Conservation (phyloP, 1,284 basidiomycete genomes). For the Bjerkandera adusta region DNA sequence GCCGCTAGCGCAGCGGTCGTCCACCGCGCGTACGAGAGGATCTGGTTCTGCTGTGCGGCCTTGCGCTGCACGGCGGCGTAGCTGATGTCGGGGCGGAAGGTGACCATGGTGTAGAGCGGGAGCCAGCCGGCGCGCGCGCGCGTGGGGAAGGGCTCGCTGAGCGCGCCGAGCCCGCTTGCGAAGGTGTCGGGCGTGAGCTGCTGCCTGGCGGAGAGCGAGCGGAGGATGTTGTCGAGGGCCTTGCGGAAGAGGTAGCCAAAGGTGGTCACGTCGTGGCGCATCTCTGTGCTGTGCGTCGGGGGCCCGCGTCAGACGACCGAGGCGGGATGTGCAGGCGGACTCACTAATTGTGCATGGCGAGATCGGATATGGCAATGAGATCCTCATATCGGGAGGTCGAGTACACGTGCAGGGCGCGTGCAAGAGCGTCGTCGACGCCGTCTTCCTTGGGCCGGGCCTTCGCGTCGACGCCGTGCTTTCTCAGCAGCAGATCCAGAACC, state of each 20-base stretch:
- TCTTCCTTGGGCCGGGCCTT: constrained; percentile 30
- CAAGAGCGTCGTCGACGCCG: constrained; percentile 56
- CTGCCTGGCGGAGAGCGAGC: constrained; percentile 53
- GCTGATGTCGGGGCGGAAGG: constrained; percentile 91
- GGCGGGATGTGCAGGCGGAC: constrained; percentile 37
- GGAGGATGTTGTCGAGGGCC: constrained; percentile 76
- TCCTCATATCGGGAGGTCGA: constrained; percentile 83
- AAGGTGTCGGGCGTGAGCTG: constrained; percentile 36
- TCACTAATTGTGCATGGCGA: constrained; percentile 96
- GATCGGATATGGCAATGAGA: constrained; percentile 84
- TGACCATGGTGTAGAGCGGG: constrained; percentile 95
- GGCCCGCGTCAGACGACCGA: too few species aligned
- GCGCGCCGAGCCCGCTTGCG: constrained; percentile 20
- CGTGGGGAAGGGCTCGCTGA: constrained; percentile 50
- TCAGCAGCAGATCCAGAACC: constrained; percentile 77
- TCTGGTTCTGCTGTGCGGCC: constrained; percentile 57
- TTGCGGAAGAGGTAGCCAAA: constrained; percentile 81
- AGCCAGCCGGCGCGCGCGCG: constrained; percentile 75
- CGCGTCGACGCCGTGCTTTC: constrained; percentile 60
- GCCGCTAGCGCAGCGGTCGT: constrained; percentile 35
- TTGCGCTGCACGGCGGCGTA: constrained; percentile 75
- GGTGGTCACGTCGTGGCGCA: constrained; percentile 90
- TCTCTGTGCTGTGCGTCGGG: constrained; percentile 68
- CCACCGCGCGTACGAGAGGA: constrained; percentile 37
- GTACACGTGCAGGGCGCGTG: constrained; percentile 72